Base-by-base conservation (phyloP, 2,329 filamentous ascomycete genomes). In the Tolypocladium tundrense region DNA sequence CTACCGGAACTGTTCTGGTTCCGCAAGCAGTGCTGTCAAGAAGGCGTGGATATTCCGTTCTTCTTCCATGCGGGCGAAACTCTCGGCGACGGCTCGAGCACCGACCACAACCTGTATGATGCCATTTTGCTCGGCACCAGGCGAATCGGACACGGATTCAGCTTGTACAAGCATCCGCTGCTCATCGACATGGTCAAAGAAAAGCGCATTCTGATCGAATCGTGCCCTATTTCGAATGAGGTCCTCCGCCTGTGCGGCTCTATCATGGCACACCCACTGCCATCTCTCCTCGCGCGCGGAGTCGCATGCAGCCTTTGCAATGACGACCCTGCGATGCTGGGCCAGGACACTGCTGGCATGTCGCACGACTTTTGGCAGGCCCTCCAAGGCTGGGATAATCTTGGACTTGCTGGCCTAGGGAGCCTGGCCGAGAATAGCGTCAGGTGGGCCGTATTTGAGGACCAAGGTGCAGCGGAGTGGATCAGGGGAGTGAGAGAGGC, bases 281-380 rank as follows among this genome's bases (percentile, higher is more conserved):
- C 92, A 0, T 89, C 91, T 0, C 80, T 97, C 0, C 78, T 97
- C 4, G 87, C 93, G 0, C 85, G 91, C 50, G 93, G 93, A 33
- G 90, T 97, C 1, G 72, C 89, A 6, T 93, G 91, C 66, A 85
- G 87, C 13, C 81, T 99, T 11, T 91, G 87, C 75, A 96, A 96
- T 68, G 93, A 97, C 69, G 91, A 96, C 68, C 92, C 91, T 1
- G 90, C 88, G 1, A 90, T 97, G 67, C 79, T 96, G 7, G 92
- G 92, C 10, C 90, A 96, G 66, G 89, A 89, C 58, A 84, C 81
- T 8, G 88, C 86, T 33, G 91, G 90, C 42, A 86, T 94, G 80
- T 93, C 88, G 1, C 90, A 96, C 72, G 91, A 97, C 73, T 96
- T 96, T 72, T 97, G 91, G 90, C 91, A 96, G 72, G 88, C 89